A percentile compares a stretch with the other conserved stretches of the same genome.
phyloP scores from a whole-genome alignment of 1,139 yeast genomes.

The Kodamaea suecica region DNA sequence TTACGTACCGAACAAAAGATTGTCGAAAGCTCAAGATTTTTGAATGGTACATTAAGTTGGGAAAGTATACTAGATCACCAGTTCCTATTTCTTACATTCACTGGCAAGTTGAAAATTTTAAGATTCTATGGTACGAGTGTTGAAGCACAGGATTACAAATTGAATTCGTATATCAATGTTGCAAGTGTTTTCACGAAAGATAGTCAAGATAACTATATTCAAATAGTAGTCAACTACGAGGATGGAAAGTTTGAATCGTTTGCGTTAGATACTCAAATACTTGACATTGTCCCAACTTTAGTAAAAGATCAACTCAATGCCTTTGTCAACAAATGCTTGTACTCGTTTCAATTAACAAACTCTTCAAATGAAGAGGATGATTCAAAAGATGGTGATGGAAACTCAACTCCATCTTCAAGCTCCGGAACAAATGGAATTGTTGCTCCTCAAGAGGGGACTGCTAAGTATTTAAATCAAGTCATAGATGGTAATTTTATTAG shows the following conservation, averaged over 20 bases:
- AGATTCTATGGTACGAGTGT: background rate
- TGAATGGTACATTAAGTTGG: constrained; percentile 8
- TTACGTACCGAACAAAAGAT: background rate
- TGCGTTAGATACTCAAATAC: constrained; percentile 8
- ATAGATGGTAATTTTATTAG: constrained; percentile 29
- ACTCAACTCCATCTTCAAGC: too few species aligned
- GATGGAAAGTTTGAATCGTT: constrained; percentile 27
- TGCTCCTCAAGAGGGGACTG: constrained; percentile 10
- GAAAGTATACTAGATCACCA: background rate
- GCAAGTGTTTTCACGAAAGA: constrained; percentile 6
- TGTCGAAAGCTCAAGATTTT: constrained; percentile 5
- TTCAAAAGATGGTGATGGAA: constrained; percentile 11
- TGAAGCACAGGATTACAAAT: constrained; percentile 1
- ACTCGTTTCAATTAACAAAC: constrained; percentile 28
- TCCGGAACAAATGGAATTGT: too few species aligned
- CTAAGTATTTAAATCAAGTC: constrained; percentile 21
- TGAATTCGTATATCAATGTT: constrained; percentile 5
- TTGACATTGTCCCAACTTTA: background rate
- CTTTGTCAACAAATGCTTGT: constrained; percentile 22
- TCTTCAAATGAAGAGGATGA: constrained; percentile 21
- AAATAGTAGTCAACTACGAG: constrained; percentile 24
- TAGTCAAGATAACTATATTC: background rate
- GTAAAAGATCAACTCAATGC: constrained; percentile 12
- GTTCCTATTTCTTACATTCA: constrained; percentile 5
- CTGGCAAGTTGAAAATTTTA: constrained; percentile 8